These are phyloP conservation scores for Echria macrotheca DNA, from an alignment of 495 filamentous ascomycete species.

Conservation along the genomic window DNA sequence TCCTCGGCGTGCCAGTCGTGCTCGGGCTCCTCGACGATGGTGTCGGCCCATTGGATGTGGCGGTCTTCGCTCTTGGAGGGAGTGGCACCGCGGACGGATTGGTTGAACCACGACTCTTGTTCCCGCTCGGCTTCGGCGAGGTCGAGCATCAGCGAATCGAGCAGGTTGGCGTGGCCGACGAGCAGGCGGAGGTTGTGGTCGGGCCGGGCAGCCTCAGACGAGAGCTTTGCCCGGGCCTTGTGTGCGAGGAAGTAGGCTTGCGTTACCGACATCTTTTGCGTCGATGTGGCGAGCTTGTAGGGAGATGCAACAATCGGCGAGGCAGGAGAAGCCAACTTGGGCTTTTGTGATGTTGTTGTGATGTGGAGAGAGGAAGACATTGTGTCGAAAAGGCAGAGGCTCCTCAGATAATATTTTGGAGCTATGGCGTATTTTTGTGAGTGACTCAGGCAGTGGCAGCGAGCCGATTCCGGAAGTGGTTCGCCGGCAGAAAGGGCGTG, in stretches of 20 bases:
- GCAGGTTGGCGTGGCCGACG: constrained; percentile 95
- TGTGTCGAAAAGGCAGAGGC: constrained; percentile 14
- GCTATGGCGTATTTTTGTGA: constrained; percentile 19
- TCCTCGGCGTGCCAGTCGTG: constrained; percentile 65
- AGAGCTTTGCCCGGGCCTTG: constrained; percentile 93
- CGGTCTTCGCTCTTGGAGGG: constrained; percentile 49
- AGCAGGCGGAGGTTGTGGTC: constrained; percentile 93
- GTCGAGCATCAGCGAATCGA: constrained; percentile 93
- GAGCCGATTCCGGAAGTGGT: constrained; percentile 26
- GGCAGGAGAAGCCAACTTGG: constrained; percentile 12
- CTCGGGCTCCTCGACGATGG: constrained; percentile 66
- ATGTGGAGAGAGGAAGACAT: constrained; percentile 28
- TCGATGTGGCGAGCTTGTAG: constrained; percentile 24
- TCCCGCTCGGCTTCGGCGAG: constrained; percentile 90
- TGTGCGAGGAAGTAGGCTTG: constrained; percentile 97
- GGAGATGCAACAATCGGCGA: constrained; percentile 21
- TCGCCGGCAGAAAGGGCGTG: constrained; percentile 18
- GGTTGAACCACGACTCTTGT: constrained; percentile 98
- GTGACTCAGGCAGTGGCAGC: constrained; percentile 27
- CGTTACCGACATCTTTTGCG: constrained; percentile 85
- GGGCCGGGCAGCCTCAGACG: constrained; percentile 75
- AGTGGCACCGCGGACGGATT: constrained; percentile 75
- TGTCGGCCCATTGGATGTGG: constrained; percentile 86
- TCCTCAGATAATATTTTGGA: constrained; percentile 20
- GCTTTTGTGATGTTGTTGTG: constrained; percentile 20